Evolutionary conservation across 371 early-diverging fungal species (phyloP), one percentile per base, ranked within the genome.

Genomic region (Rhizopus arrhizus): DNA sequence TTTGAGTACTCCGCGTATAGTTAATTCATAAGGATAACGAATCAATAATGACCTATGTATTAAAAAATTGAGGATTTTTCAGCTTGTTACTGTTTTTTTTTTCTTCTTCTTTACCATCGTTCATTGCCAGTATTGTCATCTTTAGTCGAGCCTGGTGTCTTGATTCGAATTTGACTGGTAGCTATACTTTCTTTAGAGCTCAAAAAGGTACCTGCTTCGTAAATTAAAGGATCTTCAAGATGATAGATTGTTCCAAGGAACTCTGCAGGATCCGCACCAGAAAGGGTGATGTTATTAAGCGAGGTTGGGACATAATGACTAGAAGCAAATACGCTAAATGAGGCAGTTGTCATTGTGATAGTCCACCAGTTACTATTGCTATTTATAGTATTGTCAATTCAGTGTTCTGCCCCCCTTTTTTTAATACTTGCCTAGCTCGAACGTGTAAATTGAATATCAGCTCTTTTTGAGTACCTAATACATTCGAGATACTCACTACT

Each of bases 1-100:
- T 58, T 82, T 80, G 29, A 88, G 67, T 5, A 85, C 78, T 8
- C 89, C 89, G 53, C 89, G 81, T 2, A 88, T 63, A 0, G 86
- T 88, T 55, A 88, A 60, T 53, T 86, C 85, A 68, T 84, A 88
- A 22, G 85, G 85, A 42, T 84, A 77, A 36, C 81, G 74, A 51
- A 86, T 68, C 33, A 88, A 51, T 33, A 69, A 65, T 8, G 77
- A 73, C 88, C 88, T 82, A 58, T 16, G 29, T 45, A 32, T 11
- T 13, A 48, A 16, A 28, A 15, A 33, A n/a, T 13, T 5, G 13
- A 15, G n/a, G n/a, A 12, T 40, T 40, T 16, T 22, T 10, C 50
- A 13, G 49, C 31, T 11, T 34, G 41, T 11, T 5, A 33, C 10
- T 11, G 34, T 51, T 12, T 16, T 11, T 22, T 22, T 12, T 32